Base-by-base conservation (phyloP, 2,329 filamentous ascomycete species). In the Xylaria sp. region DNA sequence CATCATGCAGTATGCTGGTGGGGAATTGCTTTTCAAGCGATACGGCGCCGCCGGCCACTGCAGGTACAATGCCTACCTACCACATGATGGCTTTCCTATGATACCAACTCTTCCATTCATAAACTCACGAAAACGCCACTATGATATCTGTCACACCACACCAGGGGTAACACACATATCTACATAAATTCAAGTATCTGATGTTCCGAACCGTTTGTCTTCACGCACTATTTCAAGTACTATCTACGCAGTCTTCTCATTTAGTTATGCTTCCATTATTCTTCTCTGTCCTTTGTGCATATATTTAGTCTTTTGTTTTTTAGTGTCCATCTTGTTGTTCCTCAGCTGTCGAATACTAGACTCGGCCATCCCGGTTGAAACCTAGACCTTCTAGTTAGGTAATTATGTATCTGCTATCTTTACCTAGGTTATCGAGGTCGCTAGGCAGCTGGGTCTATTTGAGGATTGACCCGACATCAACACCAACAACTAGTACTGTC, bases 21-120 rank as follows among this genome's bases (percentile, higher is more conserved):
- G 62, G 29, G 58, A 51, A 55, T 61, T 31, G 65, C n/a, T 13
- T 17, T 25, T 42, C n/a, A 39, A 64, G 50, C 42, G 38, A 50
- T 36, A 61, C 66, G 63, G 66, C 63, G 56, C 63, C 49, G 59
- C 66, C 66, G 66, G 45, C 50, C 53, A 45, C 66, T 67, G 67
- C 64, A 69, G 67, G 67, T 67, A 69, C 60, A 20, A 44, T 38
- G 27, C 25, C 29, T 31, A 31, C 17, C 49, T 9, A 51, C 49
- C 3, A 20, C 49, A 54, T 42, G 17, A 50, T 20, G 33, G n/a
- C 65, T 47, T 60, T 25, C 42, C 36, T 51, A 42, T 60, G 60
- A 22, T 25, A 67, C 50, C 39, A 20, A 63, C 22, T 47, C 39
- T 7, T 47, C 50, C n/a, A 20, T 25, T 27, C 22, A 17, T 17